phyloP scores from a whole-genome alignment of 2,329 filamentous ascomycete species.

The Beauveria scarabaeidicola region DNA sequence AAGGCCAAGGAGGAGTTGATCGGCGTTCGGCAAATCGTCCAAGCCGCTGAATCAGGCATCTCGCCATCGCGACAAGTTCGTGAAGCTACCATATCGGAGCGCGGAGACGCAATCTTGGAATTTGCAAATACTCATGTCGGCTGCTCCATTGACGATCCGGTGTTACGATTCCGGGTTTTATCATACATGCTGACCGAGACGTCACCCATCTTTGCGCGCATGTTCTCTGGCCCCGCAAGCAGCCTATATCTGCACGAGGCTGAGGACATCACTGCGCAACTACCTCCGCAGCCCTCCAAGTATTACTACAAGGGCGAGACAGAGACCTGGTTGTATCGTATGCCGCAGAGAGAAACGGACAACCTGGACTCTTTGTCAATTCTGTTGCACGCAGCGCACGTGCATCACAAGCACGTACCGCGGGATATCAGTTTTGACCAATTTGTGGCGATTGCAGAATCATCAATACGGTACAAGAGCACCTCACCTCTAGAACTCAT shows the following conservation, averaged over 20 bases:
- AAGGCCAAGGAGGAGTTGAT: constrained; percentile 33
- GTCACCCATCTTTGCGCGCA: constrained; percentile 42
- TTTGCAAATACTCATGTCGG: constrained; percentile 36
- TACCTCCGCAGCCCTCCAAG: constrained; percentile 27
- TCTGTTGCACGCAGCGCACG: constrained; percentile 42
- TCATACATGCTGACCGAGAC: constrained; percentile 42
- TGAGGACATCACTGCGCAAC: constrained; percentile 26
- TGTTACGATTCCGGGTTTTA: constrained; percentile 42
- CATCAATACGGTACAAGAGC: constrained; percentile 41
- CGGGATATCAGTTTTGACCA: constrained; percentile 37
- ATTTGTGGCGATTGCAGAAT: constrained; percentile 44
- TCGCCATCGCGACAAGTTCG: constrained; percentile 29
- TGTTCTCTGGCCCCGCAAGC: constrained; percentile 30
- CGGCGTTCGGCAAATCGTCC: constrained; percentile 31
- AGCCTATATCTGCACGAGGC: constrained; percentile 27
- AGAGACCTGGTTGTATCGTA: constrained; percentile 39
- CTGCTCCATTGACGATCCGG: constrained; percentile 24
- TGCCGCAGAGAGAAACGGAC: constrained; percentile 43
- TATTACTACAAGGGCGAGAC: constrained; percentile 35
- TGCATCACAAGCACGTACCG: constrained; percentile 38
- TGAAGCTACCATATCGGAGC: constrained; percentile 35
- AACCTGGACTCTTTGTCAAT: constrained; percentile 33
- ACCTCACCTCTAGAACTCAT: constrained; percentile 41
- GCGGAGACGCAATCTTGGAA: constrained; percentile 43
- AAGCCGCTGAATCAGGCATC: constrained; percentile 32